Evolutionary conservation across 768 basidiomycete species (phyloP), one percentile per base, ranked within the genome.

Genomic region (Pulveroboletus frians): DNA sequence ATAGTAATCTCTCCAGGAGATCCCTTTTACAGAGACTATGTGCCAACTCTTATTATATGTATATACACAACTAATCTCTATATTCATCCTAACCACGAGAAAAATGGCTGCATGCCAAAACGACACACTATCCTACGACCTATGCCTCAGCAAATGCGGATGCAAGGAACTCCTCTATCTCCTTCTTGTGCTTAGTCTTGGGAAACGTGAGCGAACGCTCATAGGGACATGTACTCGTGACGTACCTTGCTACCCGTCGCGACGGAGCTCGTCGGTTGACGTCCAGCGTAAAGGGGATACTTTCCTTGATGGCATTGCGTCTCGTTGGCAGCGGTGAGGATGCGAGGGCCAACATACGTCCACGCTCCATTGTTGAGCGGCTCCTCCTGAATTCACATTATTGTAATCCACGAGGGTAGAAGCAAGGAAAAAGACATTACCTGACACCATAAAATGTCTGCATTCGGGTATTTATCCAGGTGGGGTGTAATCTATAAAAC

Each of bases 301-400:
- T 94, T 93, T 65, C 83, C 83, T 70, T 83, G 83, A 73, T 99
- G 96, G 70, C 96, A 78, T 66, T 88, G 75, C 5, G 94, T 95
- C 72, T 90, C 77, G 59, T 85, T 83, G 40, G 88, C 85, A n/a
- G 95, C 92, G 39, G 95, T 98, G 67, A 88, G 84, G 62, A 98
- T 84, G 47, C 94, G 83, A 39, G 93, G 89, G 21, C 89, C 93
- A 51, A 96, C 83, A 63, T 99, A 96, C 36, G 87, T 90, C 96
- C 96, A 99, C 2, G 92, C 84, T 57, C 96, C 96, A 61, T 92
- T 93, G 76, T 99, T 99, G 57, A 98, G 72, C 14, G 96, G 95
- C 69, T 97, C 92, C 71, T 96, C 93, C 78, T 84, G 62, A 43
- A 34, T 45, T 13, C 55, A 43, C 17, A 52, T 42, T 45, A 51